Percentiles rank a stretch among this genome's conserved stretches.
Conservation (phyloP, 2,329 filamentous ascomycete species). For the Kalmusia sp. region DNA sequence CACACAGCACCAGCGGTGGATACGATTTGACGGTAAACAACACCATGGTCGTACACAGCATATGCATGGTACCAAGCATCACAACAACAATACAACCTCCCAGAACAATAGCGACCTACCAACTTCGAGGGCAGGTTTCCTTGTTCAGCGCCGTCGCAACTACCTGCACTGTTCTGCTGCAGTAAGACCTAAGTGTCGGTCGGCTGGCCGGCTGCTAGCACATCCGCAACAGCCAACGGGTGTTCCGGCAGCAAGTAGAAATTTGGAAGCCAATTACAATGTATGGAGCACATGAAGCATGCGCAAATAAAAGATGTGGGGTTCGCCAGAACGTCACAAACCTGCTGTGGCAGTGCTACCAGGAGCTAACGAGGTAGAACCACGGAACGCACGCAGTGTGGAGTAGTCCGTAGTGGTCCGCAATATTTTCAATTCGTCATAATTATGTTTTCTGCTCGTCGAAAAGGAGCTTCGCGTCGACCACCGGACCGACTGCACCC, state of each 20-base stretch:
- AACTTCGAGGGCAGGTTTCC: neutral
- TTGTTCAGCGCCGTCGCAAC: neutral
- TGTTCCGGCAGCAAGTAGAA: neutral
- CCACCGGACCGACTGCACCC: too few species aligned
- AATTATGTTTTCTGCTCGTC: too few species aligned
- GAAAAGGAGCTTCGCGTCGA: too few species aligned
- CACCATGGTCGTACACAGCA: slow-evolving; percentile 11
- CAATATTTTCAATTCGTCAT: too few species aligned
- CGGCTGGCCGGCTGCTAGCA: neutral
- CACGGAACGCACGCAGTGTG: too few species aligned
- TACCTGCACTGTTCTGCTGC: too few species aligned
- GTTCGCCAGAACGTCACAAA: slow-evolving; percentile 4
- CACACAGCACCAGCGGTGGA: slow-evolving; percentile 12
- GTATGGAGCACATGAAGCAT: neutral
- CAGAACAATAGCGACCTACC: neutral
- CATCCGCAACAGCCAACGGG: neutral
- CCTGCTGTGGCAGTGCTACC: slow-evolving; percentile 3
- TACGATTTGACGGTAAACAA: slow-evolving; percentile 25
- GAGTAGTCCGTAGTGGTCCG: too few species aligned
- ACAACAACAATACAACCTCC: neutral
- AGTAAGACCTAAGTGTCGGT: neutral
- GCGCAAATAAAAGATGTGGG: neutral
- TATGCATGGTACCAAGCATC: neutral
- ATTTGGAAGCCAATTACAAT: neutral
- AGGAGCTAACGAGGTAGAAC: neutral